Evolutionary conservation across 345 rosid species (phyloP).

Genomic region (Luvunga scandens): DNA sequence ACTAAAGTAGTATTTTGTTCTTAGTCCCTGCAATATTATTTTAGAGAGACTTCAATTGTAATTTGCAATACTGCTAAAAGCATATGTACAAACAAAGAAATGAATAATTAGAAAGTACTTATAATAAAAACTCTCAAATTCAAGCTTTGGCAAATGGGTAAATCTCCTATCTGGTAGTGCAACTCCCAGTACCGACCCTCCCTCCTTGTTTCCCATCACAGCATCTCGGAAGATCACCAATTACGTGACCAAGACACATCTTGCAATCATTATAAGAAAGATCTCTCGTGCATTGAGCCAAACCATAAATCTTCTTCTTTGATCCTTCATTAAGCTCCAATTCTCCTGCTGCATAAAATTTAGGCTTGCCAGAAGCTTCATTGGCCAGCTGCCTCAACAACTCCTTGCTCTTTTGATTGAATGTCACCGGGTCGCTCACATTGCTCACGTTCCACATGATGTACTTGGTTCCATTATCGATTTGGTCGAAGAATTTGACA

Average conservation of each 20-base stretch:
- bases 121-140: neutral
- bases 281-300: slow-evolving; percentile 66
- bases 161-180: slow-evolving; percentile 43
- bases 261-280: slow-evolving; percentile 26
- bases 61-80: too few species aligned
- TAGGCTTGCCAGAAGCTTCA: slow-evolving; percentile 24
- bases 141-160: slow-evolving; percentile 37
- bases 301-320: slow-evolving; percentile 39
- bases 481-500: slow-evolving; percentile 43
- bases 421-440: slow-evolving; percentile 38
- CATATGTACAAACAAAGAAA: too few species aligned
- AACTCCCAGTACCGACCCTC: slow-evolving; percentile 42
- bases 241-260: slow-evolving; percentile 23
- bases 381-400: slow-evolving; percentile 30
- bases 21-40: too few species aligned
- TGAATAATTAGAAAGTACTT: too few species aligned
- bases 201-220: slow-evolving; percentile 50
- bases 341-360: slow-evolving; percentile 47
- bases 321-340: slow-evolving; percentile 14
- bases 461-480: slow-evolving; percentile 39
- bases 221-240: slow-evolving; percentile 37
- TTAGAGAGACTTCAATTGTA: too few species aligned
- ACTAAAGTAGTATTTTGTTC: too few species aligned
- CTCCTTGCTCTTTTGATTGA: slow-evolving; percentile 41
- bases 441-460: slow-evolving; percentile 29